Percentiles rank a stretch among this genome's conserved stretches.
Conservation (phyloP, 495 filamentous ascomycete genomes). For the Trichoderma erinaceum region DNA sequence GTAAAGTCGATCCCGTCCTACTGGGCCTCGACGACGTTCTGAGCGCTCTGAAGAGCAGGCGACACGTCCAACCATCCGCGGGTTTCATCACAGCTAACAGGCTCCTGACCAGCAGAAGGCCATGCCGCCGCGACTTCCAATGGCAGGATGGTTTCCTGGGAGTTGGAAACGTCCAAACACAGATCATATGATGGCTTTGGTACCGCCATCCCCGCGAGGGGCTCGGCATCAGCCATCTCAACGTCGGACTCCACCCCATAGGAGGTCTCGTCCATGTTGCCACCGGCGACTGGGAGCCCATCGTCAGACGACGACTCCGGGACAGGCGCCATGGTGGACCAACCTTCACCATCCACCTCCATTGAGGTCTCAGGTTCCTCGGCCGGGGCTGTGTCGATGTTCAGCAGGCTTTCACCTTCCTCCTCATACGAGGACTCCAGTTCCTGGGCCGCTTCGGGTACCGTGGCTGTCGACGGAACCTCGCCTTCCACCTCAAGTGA, state of each 20-base stretch:
- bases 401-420: conserved; percentile 5
- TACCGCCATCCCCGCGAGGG: conserved; percentile 1
- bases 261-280: conserved; percentile 1
- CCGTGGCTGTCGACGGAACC: background rate
- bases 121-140: background rate
- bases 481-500: conserved; percentile 1
- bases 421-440: conserved; percentile 7
- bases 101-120: conserved; percentile 1
- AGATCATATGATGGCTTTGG: background rate
- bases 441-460: conserved; percentile 11
- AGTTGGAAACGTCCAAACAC: background rate
- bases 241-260: background rate
- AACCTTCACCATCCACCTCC: background rate
- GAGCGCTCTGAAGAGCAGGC: background rate
- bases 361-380: conserved; percentile 3
- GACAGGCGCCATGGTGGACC: background rate
- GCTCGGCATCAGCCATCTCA: background rate
- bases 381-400: background rate
- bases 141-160: conserved; percentile 3
- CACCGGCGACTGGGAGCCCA: background rate
- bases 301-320: background rate
- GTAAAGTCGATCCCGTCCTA: background rate
- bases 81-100: background rate
- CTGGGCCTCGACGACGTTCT: conserved; percentile 5
- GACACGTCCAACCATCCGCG: conserved; percentile 2